phyloP scores from a whole-genome alignment of 768 basidiomycete genomes.

The Ramaria sp. region DNA sequence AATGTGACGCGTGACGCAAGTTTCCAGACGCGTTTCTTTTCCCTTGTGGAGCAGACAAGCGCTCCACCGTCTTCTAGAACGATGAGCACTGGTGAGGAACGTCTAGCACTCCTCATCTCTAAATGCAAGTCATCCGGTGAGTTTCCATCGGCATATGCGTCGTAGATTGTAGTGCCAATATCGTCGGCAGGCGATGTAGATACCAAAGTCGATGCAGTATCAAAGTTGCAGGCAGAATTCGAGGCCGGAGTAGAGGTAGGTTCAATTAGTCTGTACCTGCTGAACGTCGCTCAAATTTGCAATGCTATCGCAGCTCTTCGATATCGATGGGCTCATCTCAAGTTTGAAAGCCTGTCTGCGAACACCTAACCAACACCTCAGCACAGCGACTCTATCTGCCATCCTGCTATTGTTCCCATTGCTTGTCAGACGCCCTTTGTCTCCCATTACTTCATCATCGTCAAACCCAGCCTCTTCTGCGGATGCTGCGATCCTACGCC shows the following conservation, averaged over 20 bases:
- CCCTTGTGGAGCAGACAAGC: too few species aligned
- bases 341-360: constrained; percentile 67
- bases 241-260: constrained; percentile 61
- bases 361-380: constrained; percentile 72
- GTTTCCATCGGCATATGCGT: constrained; percentile 14
- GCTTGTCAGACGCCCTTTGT: constrained; percentile 31
- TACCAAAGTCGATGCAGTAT: constrained; percentile 68
- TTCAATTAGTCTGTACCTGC: not conserved
- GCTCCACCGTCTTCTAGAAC: not conserved
- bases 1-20: constrained; percentile 2
- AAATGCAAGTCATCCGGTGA: constrained; percentile 60
- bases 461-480: constrained; percentile 33
- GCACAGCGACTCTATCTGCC: constrained; percentile 63
- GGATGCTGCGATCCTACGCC: constrained; percentile 53
- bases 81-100: constrained; percentile 1
- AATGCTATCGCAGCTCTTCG: constrained; percentile 45
- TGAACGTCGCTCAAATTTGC: not conserved
- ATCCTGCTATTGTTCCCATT: constrained; percentile 58
- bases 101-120: constrained; percentile 30
- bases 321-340: constrained; percentile 59
- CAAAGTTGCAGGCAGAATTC: constrained; percentile 67
- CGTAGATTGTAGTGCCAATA: constrained; percentile 7
- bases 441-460: constrained; percentile 43
- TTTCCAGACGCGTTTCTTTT: not conserved
- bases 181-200: constrained; percentile 50